phyloP scores from a whole-genome alignment of 148 eudicot genomes.

The Selenicereus undatus region DNA sequence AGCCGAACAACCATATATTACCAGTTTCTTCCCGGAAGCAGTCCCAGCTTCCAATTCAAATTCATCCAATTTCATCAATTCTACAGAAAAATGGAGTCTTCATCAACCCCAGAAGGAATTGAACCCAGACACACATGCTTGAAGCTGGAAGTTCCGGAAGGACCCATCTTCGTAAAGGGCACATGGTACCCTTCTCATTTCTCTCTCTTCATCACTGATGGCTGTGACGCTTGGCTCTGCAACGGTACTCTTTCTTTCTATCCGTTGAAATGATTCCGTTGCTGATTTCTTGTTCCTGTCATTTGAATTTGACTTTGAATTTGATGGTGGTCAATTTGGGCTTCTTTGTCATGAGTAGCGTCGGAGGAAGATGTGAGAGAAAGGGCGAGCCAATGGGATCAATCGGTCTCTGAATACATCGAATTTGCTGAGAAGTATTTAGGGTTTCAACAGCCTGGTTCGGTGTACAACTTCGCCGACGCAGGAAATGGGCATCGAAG shows the following conservation, averaged over 20 bases:
- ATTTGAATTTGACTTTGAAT: slow-evolving; percentile 8
- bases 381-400: slow-evolving; percentile 91
- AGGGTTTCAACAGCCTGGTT: slow-evolving; percentile 84
- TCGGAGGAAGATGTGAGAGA: slow-evolving; percentile 81
- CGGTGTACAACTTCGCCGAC: slow-evolving; percentile 66
- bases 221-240: slow-evolving; percentile 65
- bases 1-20: not conserved
- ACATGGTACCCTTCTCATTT: slow-evolving; percentile 65
- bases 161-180: slow-evolving; percentile 61
- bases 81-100: slow-evolving; percentile 27
- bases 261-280: not conserved
- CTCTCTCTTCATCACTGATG: slow-evolving; percentile 61
- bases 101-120: slow-evolving; percentile 8
- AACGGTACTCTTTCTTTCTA: slow-evolving; percentile 33
- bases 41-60: not conserved
- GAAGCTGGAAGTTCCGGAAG: slow-evolving; percentile 40
- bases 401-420: slow-evolving; percentile 66
- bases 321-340: not conserved
- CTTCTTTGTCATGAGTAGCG: slow-evolving; percentile 31
- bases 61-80: not conserved
- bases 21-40: not conserved
- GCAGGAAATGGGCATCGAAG: slow-evolving; percentile 63
- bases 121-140: slow-evolving; percentile 53
- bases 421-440: slow-evolving; percentile 67
- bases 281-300: not conserved